Conservation (phyloP, 2,329 filamentous ascomycete species). For the Elsinoe arachidis region DNA sequence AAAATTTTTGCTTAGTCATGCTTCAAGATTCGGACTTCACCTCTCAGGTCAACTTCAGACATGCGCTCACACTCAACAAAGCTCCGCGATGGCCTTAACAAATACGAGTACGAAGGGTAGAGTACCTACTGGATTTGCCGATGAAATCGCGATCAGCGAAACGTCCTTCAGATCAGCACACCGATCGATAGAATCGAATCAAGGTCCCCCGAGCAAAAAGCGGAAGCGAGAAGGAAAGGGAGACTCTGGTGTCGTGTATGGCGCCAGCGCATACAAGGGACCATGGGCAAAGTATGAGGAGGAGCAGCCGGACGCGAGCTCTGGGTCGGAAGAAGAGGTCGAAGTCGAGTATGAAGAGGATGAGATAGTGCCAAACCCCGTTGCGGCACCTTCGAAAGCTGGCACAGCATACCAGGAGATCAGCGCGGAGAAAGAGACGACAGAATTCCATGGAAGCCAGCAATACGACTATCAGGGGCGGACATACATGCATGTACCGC, state of each 20-base stretch:
- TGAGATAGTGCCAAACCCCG: slow-evolving; percentile 52
- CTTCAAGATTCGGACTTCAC: slow-evolving; percentile 7
- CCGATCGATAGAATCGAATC: slow-evolving; percentile 59
- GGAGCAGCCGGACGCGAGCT: slow-evolving; percentile 62
- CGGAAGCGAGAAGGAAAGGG: slow-evolving; percentile 79
- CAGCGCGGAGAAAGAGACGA: slow-evolving; percentile 57
- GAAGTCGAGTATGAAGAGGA: slow-evolving; percentile 67
- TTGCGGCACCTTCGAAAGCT: slow-evolving; percentile 48
- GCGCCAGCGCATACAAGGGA: slow-evolving; percentile 79
- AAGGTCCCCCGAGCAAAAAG: slow-evolving; percentile 55
- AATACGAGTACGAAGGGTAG: slow-evolving; percentile 32
- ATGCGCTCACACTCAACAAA: background rate
- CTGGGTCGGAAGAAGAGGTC: slow-evolving; percentile 63
- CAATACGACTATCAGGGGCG: slow-evolving; percentile 89
- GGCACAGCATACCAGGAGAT: slow-evolving; percentile 44
- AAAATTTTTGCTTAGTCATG: slow-evolving; percentile 10
- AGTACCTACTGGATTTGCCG: slow-evolving; percentile 66
- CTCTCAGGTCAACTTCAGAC: background rate
- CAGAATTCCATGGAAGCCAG: slow-evolving; percentile 73
- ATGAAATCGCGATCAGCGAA: slow-evolving; percentile 84
- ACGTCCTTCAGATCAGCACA: slow-evolving; percentile 83
- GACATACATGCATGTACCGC: slow-evolving; percentile 96
- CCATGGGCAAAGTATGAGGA: slow-evolving; percentile 84
- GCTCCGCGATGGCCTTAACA: slow-evolving; percentile 19
- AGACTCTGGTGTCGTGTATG: slow-evolving; percentile 73